Conservation (phyloP, 192 early-diverging fungal genomes). For the Coemansia sp. region DNA sequence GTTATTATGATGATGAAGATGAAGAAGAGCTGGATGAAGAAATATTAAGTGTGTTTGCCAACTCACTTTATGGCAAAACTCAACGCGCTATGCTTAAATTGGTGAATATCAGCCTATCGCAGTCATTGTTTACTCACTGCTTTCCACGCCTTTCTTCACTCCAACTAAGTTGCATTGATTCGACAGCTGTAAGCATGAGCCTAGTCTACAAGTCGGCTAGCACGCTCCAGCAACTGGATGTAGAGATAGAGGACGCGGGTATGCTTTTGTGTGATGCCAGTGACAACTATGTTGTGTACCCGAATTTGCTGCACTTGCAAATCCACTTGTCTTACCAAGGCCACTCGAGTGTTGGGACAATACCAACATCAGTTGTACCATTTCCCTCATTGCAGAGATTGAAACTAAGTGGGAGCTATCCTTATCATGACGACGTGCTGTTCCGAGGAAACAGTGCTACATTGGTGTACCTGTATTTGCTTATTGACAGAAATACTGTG, state of each 20-base stretch:
- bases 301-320: neutral
- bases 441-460: conserved; percentile 15
- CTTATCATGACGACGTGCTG: conserved; percentile 10
- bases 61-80: neutral
- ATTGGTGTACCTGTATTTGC: neutral
- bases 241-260: neutral
- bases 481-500: neutral
- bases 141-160: neutral
- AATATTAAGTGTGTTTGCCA: neutral
- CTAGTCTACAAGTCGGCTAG: neutral
- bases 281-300: neutral
- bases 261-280: neutral
- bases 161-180: too few relatives aligned
- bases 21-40: neutral
- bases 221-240: neutral
- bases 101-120: neutral
- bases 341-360: neutral
- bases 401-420: neutral
- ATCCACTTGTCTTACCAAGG: neutral
- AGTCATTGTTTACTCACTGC: neutral
- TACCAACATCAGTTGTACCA: neutral
- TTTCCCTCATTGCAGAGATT: conserved; percentile 1
- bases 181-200: neutral
- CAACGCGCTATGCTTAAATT: neutral
- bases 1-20: too few relatives aligned